phyloP scores from a whole-genome alignment of 2,329 filamentous ascomycete genomes.

The Leptographium procerum region DNA sequence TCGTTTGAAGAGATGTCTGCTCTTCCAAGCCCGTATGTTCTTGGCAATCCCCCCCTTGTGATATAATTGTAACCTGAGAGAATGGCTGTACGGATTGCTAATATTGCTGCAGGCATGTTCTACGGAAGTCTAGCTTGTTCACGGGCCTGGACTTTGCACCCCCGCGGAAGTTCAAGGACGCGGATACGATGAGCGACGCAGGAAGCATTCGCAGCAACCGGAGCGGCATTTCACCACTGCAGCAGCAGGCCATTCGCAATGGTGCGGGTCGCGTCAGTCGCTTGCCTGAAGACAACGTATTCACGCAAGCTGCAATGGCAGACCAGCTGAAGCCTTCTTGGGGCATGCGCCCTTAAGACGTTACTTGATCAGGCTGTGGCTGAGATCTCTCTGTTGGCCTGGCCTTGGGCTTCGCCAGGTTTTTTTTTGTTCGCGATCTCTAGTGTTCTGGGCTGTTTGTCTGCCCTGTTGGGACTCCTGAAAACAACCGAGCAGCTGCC shows the following conservation, averaged over 20 bases:
- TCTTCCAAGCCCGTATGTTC: constrained; percentile 82
- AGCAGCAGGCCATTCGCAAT: constrained; percentile 60
- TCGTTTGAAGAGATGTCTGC: constrained; percentile 77
- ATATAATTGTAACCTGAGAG: background rate
- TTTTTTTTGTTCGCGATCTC: background rate
- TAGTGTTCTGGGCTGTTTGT: background rate
- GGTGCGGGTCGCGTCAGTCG: constrained; percentile 82
- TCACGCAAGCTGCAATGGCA: constrained; percentile 57
- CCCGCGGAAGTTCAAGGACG: constrained; percentile 59
- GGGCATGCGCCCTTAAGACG: constrained; percentile 37
- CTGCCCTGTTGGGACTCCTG: background rate
- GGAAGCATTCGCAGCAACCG: constrained; percentile 62
- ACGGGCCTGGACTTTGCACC: constrained; percentile 73
- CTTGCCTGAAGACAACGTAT: constrained; percentile 70
- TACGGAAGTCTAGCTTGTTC: constrained; percentile 69
- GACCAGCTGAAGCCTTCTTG: constrained; percentile 49
- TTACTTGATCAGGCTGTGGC: background rate
- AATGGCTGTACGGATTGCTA: background rate
- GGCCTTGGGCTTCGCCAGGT: no score
- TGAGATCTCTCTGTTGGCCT: background rate
- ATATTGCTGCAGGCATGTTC: constrained; percentile 41
- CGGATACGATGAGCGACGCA: constrained; percentile 49
- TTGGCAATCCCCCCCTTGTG: background rate
- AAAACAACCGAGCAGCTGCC: background rate
- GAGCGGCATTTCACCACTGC: constrained; percentile 62